Base-by-base conservation (phyloP, 1,139 yeast species). In the Zygotorulaspora mrakii region DNA sequence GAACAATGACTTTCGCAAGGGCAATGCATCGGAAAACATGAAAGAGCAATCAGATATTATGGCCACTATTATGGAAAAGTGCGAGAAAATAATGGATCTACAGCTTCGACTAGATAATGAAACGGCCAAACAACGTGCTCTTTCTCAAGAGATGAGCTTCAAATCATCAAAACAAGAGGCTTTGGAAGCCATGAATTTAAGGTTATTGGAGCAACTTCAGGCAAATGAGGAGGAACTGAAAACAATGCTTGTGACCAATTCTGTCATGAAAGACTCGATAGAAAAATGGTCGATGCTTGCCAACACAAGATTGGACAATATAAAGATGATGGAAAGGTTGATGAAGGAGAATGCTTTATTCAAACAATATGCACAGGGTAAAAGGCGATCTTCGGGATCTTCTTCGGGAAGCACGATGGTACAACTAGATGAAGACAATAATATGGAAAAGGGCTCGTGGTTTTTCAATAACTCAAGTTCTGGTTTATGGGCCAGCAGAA, bases 61-160 rank as follows among this genome's bases (percentile, higher is more conserved):
- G 25, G 37, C 45, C 23, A 45, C 42, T 8, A 35, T 55, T 20
- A 46, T 54, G 43, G 49, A 47, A 17, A 54, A 52, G 34, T 54
- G 55, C 24, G 58, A 52, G 33, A 37, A 42, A 11, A 48, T 54
- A 9, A 55, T 52, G 6, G 42, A 52, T 13, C 25, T 53, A n/a
- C 55, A 55, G 37, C 14, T 50, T 27, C 35, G 31, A 7, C 13
- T 54, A 22, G 59, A 54, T 25, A 45, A 48, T 14, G 49, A 48
- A 26, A 39, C 37, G 7, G 47, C 51, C 21, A 35, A 22, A 14
- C 47, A 45, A 23, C 35, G 17, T 1, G 43, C 26, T 17, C 30
- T 27, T 4, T 33, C 38, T 31, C 28, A 47, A 25, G 38, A 40
- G 22, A n/a, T 50, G 17, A 42, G 39, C 16, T 40, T 39, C 20